Base-by-base conservation (phyloP, 2,329 filamentous ascomycete species). In the Fusarium sp. region DNA sequence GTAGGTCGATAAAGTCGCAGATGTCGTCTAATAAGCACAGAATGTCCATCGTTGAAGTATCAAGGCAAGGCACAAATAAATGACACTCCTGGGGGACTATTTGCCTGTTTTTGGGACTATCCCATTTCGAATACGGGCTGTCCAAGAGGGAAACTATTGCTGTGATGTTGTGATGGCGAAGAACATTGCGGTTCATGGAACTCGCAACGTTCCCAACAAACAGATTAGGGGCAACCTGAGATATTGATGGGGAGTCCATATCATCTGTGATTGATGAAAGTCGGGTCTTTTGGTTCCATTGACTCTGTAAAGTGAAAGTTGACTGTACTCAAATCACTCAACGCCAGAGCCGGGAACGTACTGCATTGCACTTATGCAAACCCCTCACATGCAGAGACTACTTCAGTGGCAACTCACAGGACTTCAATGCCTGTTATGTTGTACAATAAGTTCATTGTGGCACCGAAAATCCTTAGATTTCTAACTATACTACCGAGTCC, bases 1-100 rank as follows among this genome's bases (percentile, higher is more conserved):
- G 74, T 24, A 58, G 48, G 48, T 79, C 74, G 39, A 79, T 78
- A 52, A 79, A 79, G 45, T 78, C 68, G 70, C 78, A 79, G 15
- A 79, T 76, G 9, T 62, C 60, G 30, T 73, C 64, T 20, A 79
- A 56, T 11, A 76, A 61, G 5, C 57, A 57, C 20, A 79, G 73
- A 18, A 79, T 66, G 34, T 79, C 72, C 72, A 75, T 76, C 26
- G 77, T 77, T 7, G 72, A 70, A 24, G 30, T 78, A 51, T 79
- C 77, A 13, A 73, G 44, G 38, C 77, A 78, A 38, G 68, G 72
- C 15, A 79, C 72, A 59, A 74, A 78, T 36, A 79, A 42, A 57
- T 78, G 78, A 20, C 67, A 56, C 14, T 71, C 68, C 38, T 64
- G 36, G 24, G 75, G 71, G 34, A 78, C 72, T 45, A 78, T 76